Evolutionary conservation across 495 filamentous ascomycete genomes (phyloP), one percentile per base, ranked within the genome.

Genomic region (Podospora conica): DNA sequence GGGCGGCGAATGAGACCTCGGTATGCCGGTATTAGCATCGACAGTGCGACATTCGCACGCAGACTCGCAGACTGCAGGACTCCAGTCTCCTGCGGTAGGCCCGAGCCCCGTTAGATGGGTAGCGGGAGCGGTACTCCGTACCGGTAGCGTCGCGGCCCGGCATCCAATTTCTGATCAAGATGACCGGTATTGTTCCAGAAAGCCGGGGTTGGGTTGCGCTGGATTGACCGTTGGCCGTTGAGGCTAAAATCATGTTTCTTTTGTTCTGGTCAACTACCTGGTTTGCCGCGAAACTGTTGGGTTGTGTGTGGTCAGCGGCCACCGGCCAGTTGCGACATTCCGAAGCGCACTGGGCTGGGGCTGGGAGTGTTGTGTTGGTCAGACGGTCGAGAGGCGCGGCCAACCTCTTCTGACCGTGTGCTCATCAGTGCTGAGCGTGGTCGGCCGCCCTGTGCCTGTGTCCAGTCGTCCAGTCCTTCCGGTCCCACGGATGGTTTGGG

Each of bases 21-120:
- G n/a, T n/a, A n/a, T n/a, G n/a, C n/a, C n/a, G n/a, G n/a, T n/a
- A n/a, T n/a, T n/a, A n/a, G n/a, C n/a, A n/a, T n/a, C n/a, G n/a
- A n/a, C n/a, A n/a, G n/a, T n/a, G n/a, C n/a, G n/a, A n/a, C n/a
- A n/a, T n/a, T n/a, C n/a, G n/a, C n/a, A n/a, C n/a, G n/a, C n/a
- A n/a, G n/a, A n/a, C n/a, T n/a, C n/a, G n/a, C n/a, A n/a, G n/a
- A n/a, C n/a, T n/a, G n/a, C n/a, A n/a, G n/a, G n/a, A n/a, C n/a
- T n/a, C n/a, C n/a, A n/a, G n/a, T n/a, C n/a, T 54, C n/a, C 31
- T 22, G 12, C 28, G 29, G 31, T 58, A 20, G 27, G 15, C 54
- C 63, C 63, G 62, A 57, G 54, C 25, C 63, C 33, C 54, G 63
- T 58, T 64, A 58, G 22, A 64, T 20, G 24, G 55, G 55, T 64